Percentiles rank a stretch among this genome's conserved stretches.
These are phyloP conservation scores for Glycine latifolia DNA, from an alignment of 306 rosid genomes.

Conservation along the genomic window DNA sequence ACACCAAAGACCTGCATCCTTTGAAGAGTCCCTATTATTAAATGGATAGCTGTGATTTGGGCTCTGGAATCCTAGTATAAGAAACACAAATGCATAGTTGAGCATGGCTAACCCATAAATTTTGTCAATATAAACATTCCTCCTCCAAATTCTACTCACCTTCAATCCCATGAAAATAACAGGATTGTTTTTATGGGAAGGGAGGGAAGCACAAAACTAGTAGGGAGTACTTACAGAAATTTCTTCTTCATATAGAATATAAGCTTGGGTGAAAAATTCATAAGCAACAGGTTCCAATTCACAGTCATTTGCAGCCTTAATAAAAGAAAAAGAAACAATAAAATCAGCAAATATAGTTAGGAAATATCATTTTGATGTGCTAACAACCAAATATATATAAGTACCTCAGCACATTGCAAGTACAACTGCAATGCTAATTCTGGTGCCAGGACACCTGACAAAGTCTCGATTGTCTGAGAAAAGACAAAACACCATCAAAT, in stretches of 20 bases:
- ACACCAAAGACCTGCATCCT: constrained; percentile 98
- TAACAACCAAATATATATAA: constrained; percentile 36
- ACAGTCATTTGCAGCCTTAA: constrained; percentile 95
- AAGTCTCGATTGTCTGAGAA: constrained; percentile 82
- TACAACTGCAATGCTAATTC: constrained; percentile 87
- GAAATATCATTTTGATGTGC: constrained; percentile 30
- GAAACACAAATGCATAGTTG: constrained; percentile 42
- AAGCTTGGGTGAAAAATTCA: constrained; percentile 97
- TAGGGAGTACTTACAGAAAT: constrained; percentile 74
- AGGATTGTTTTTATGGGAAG: background rate
- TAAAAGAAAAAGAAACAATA: constrained; percentile 24
- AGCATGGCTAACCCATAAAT: constrained; percentile 34
- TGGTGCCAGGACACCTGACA: constrained; percentile 78
- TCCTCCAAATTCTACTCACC: constrained; percentile 30
- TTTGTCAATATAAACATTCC: constrained; percentile 15
- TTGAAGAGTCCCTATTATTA: constrained; percentile 98
- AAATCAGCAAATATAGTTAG: constrained; percentile 41
- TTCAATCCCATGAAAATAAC: constrained; percentile 27
- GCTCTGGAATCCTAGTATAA: constrained; percentile 87
- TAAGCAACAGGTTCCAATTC: constrained; percentile 96
- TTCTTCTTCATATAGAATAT: constrained; percentile 97
- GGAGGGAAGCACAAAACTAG: background rate
- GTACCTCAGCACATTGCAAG: constrained; percentile 99
- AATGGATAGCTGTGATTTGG: constrained; percentile 92
- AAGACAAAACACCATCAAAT: constrained; percentile 23